phyloP scores from a whole-genome alignment of 176 grass and related monocot genomes.

The Hordeum marinum region DNA sequence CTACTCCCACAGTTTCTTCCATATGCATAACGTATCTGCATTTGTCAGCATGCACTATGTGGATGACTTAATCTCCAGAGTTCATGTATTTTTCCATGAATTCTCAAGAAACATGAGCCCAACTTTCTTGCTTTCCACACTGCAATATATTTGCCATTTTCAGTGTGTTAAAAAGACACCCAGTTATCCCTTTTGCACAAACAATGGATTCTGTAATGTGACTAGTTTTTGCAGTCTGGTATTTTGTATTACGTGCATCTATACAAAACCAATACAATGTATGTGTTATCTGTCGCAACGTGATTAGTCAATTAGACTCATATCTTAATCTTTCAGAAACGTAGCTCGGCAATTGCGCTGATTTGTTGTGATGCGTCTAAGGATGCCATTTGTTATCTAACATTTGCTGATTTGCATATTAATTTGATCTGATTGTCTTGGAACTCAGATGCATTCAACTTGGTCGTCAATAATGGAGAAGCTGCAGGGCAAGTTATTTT shows the following conservation, averaged over 20 bases:
- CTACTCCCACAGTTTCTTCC: neutral
- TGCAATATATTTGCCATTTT: neutral
- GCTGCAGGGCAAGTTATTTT: constrained; percentile 92
- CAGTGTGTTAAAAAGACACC: neutral
- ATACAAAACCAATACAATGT: no score
- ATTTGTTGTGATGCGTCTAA: neutral
- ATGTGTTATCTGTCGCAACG: neutral
- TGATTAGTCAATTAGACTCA: neutral
- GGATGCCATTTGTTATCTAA: neutral
- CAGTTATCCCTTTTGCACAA: neutral
- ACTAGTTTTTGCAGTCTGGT: neutral
- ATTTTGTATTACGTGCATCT: neutral
- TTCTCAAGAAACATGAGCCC: neutral
- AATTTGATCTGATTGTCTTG: neutral
- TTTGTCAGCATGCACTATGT: neutral
- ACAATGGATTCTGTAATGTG: neutral
- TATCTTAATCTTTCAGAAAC: neutral
- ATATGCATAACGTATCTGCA: neutral
- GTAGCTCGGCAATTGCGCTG: neutral
- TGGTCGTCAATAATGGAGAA: constrained; percentile 79
- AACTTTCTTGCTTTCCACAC: neutral
- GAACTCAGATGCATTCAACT: constrained; percentile 74
- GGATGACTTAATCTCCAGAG: neutral
- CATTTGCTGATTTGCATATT: neutral
- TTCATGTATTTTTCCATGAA: neutral